Base-by-base conservation (phyloP, 371 early-diverging fungal genomes). In the Sanchytrium tribonematis region DNA sequence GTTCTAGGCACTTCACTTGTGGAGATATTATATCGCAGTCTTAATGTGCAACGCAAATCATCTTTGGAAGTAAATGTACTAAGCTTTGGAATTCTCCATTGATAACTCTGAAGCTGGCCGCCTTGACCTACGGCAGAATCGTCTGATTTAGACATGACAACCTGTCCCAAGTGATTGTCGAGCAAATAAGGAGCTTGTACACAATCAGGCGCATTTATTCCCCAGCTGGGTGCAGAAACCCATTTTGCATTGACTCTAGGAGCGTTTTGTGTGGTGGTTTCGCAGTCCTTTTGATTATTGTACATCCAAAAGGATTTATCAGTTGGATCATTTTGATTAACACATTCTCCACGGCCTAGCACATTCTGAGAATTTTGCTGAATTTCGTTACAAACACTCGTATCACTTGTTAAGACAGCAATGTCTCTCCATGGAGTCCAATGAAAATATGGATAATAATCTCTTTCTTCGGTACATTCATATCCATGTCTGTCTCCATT, bases 381-480 rank as follows among this genome's bases (percentile, higher is more conserved):
- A 72, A 73, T 74, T 65, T 69, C 71, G 17, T 29, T 48, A 71
- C 78, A 77, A 29, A 66, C 66, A 0, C 30, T 31, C 0, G 77
- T 69, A 0, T 71, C 71, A 31, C 67, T 66, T 1, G 75, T 74
- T 68, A 72, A 72, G 1, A 73, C 70, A 0, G 28, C 69, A 66
- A 77, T 71, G 70, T 77, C 78, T 32, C 76, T 69, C 77, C 77
- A 77, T 1, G 72, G 74, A 30, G 74, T 72, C 0, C 75, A 75
- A 31, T 72, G 74, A 74, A 74, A 77, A 69, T 76, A 76, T 0
- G 75, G 75, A 31, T 72, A 77, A 69, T 76, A 77, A 69, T 77
- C 78, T 66, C 76, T 67, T 66, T 77, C 78, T 69, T 77, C 78
- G 29, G 74, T 70, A 69, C 78, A 77, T 69, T 77, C 78, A 32